Percentiles rank a stretch among this genome's conserved stretches.
These are phyloP conservation scores for Xylariaceae sp. DNA, from an alignment of 2,329 filamentous ascomycete species.

Conservation along the genomic window DNA sequence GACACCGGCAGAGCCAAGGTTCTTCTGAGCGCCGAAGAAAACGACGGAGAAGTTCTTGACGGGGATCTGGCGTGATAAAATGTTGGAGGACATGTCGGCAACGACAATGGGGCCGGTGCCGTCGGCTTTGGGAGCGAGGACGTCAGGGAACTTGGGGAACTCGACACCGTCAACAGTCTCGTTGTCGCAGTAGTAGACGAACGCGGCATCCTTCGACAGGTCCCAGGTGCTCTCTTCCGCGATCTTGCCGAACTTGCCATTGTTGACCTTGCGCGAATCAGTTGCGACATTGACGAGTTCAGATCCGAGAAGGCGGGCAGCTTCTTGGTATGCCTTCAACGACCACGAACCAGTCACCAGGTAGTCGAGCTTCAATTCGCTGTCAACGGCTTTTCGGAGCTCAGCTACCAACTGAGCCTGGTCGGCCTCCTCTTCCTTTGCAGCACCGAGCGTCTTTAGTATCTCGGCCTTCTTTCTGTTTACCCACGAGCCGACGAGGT, in stretches of 20 bases:
- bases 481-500: constrained; percentile 79
- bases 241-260: constrained; percentile 70
- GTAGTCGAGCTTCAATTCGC: constrained; percentile 78
- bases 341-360: constrained; percentile 88
- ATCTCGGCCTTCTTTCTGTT: constrained; percentile 58
- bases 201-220: constrained; percentile 60
- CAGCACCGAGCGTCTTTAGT: not conserved
- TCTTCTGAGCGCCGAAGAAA: constrained; percentile 94
- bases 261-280: constrained; percentile 60
- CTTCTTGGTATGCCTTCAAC: constrained; percentile 77
- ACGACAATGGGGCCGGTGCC: constrained; percentile 71
- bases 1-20: constrained; percentile 79
- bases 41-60: constrained; percentile 75
- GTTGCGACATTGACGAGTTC: constrained; percentile 75
- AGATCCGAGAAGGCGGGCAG: constrained; percentile 66
- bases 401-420: not conserved
- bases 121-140: constrained; percentile 51
- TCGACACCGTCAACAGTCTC: constrained; percentile 94
- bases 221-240: constrained; percentile 58
- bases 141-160: constrained; percentile 66
- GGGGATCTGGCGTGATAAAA: constrained; percentile 73
- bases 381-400: constrained; percentile 57
- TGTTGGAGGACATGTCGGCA: constrained; percentile 92
- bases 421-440: not conserved
- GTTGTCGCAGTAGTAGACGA: constrained; percentile 90